These are phyloP conservation scores for Hansenula lynferdii DNA, from an alignment of 1,139 yeast genomes.

Conservation along the genomic window DNA sequence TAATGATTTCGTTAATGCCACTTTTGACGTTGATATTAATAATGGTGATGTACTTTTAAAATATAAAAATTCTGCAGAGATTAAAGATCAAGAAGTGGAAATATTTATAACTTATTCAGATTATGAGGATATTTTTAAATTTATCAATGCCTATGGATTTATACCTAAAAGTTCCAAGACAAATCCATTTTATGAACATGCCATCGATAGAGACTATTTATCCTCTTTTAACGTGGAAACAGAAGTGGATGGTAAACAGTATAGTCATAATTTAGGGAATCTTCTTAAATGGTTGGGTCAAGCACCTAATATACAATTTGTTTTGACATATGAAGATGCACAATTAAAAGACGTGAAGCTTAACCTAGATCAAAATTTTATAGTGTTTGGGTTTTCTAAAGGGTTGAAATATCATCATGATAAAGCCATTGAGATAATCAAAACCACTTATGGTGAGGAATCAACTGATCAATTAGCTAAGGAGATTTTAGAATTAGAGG, in stretches of 20 bases:
- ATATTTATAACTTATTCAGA: slow-evolving; percentile 47
- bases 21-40: slow-evolving; percentile 53
- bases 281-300: slow-evolving; percentile 22
- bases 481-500: slow-evolving; percentile 14
- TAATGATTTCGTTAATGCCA: slow-evolving; percentile 39
- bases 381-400: slow-evolving; percentile 21
- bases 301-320: slow-evolving; percentile 29
- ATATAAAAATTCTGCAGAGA: slow-evolving; percentile 9
- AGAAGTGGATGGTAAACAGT: slow-evolving; percentile 7
- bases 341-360: slow-evolving; percentile 16
- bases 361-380: slow-evolving; percentile 25
- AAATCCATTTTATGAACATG: slow-evolving; percentile 20
- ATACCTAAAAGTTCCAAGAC: slow-evolving; percentile 32
- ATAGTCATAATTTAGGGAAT: slow-evolving; percentile 14
- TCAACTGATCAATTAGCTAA: slow-evolving; percentile 9
- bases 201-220: slow-evolving; percentile 24
- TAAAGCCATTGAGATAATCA: slow-evolving; percentile 14
- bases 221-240: slow-evolving; percentile 5
- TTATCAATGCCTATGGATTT: slow-evolving; percentile 56
- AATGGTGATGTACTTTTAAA: slow-evolving; percentile 43
- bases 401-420: slow-evolving; percentile 14
- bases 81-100: slow-evolving; percentile 20
- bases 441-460: slow-evolving; percentile 6
- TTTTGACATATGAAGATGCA: slow-evolving; percentile 17
- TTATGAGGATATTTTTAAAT: slow-evolving; percentile 39